phyloP scores from a whole-genome alignment of 1,139 yeast species.

The Candida tropicalis region DNA sequence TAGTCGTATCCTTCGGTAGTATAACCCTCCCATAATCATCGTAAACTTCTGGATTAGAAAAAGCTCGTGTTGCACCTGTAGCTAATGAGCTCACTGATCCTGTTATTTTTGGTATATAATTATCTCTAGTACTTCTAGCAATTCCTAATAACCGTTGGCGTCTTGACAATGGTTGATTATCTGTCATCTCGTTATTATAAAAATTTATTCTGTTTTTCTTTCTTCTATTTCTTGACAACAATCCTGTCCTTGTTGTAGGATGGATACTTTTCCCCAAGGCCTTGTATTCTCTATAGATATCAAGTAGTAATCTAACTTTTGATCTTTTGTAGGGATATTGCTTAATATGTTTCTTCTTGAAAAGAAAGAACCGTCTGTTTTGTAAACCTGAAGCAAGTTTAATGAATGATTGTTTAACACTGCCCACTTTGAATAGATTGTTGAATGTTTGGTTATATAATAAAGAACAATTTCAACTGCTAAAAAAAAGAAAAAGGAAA shows the following conservation, averaged over 20 bases:
- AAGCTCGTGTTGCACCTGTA: conserved; percentile 44
- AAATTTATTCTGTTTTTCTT: conserved; percentile 1
- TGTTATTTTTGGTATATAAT: conserved; percentile 55
- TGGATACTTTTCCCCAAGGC: conserved; percentile 20
- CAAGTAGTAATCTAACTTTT: conserved; percentile 21
- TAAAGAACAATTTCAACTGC: no score
- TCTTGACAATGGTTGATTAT: conserved; percentile 20
- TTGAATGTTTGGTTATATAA: no score
- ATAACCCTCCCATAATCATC: conserved; percentile 37
- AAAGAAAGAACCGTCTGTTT: conserved; percentile 19
- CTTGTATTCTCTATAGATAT: conserved; percentile 29
- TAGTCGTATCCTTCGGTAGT: conserved; percentile 40
- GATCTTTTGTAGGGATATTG: conserved; percentile 14
- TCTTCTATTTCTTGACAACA: conserved; percentile 8
- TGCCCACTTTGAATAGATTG: conserved; percentile 10
- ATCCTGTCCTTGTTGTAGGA: conserved; percentile 18
- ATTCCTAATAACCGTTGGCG: conserved; percentile 48
- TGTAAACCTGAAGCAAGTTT: conserved; percentile 26
- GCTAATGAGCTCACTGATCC: conserved; percentile 54
- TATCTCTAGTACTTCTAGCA: conserved; percentile 58
- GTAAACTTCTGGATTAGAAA: conserved; percentile 32
- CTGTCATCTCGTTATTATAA: neutral
- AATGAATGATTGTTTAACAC: conserved; percentile 12
- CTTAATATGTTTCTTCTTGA: conserved; percentile 4
- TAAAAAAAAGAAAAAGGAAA: neutral